Conservation (phyloP, 1,139 yeast genomes). For the Arxiozyma telluris region DNA sequence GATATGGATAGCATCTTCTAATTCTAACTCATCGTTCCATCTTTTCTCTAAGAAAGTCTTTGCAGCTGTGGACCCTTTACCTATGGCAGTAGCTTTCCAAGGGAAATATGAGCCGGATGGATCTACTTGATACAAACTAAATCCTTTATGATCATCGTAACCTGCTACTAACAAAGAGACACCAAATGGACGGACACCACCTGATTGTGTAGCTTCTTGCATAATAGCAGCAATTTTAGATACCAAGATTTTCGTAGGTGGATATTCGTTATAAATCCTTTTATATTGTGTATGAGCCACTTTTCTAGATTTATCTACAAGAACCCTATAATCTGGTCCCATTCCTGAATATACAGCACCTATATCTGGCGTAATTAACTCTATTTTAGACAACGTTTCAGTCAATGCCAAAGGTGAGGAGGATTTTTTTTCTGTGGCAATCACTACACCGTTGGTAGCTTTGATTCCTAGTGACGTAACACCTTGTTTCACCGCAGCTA, state of each 20-base stretch:
- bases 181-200: conserved; percentile 56
- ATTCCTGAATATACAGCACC: conserved; percentile 97
- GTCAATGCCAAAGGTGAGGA: conserved; percentile 68
- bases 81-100: conserved; percentile 99
- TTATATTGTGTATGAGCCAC: conserved; percentile 89
- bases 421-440: conserved; percentile 93
- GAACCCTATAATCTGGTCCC: conserved; percentile 97
- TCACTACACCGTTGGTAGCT: conserved; percentile 90
- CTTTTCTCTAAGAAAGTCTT: conserved; percentile 95
- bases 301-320: conserved; percentile 88
- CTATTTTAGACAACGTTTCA: conserved; percentile 71
- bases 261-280: conserved; percentile 89
- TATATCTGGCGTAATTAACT: conserved; percentile 83
- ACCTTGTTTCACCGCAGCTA: conserved; percentile 96
- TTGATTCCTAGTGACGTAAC: conserved; percentile 95
- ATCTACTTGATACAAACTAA: conserved; percentile 89
- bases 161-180: conserved; percentile 93
- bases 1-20: conserved; percentile 97
- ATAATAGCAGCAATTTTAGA: conserved; percentile 92
- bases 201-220: conserved; percentile 98
- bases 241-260: conserved; percentile 90
- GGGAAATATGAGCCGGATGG: conserved; percentile 98
- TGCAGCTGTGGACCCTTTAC: conserved; percentile 88
- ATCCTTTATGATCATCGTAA: conserved; percentile 72
- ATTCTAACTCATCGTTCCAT: conserved; percentile 93